These are phyloP conservation scores for Acanthamoeba healyi DNA, from an alignment of 208 protist species.

Conservation along the genomic window DNA sequence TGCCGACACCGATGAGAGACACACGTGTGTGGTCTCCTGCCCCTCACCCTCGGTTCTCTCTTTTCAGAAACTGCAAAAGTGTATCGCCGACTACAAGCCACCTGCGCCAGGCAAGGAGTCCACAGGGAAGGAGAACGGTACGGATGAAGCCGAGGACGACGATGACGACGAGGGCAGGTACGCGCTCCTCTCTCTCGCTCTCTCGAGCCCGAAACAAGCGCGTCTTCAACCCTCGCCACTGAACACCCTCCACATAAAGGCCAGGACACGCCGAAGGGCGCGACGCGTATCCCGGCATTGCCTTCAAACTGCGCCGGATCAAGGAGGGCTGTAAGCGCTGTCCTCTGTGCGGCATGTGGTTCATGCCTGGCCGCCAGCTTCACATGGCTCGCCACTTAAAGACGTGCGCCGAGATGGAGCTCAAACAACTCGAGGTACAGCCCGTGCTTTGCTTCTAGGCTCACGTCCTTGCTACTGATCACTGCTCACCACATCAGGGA, in stretches of 20 bases:
- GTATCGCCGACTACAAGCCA: slow-evolving; percentile 32
- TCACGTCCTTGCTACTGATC: too few species aligned
- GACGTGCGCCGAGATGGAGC: slow-evolving; percentile 30
- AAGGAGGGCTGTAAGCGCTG: slow-evolving; percentile 56
- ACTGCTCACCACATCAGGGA: too few species aligned
- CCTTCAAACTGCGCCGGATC: slow-evolving; percentile 20
- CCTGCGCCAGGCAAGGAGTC: background rate
- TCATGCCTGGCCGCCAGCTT: slow-evolving; percentile 25
- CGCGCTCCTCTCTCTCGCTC: too few species aligned
- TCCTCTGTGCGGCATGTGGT: slow-evolving; percentile 31
- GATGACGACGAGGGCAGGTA: slow-evolving; percentile 42
- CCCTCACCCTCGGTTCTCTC: background rate
- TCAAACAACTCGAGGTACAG: slow-evolving; percentile 44
- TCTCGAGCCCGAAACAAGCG: too few species aligned
- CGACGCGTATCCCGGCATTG: background rate
- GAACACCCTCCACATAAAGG: background rate
- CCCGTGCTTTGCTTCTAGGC: background rate
- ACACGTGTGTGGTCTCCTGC: too few species aligned
- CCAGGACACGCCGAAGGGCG: background rate
- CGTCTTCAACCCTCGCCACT: background rate
- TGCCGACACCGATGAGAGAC: too few species aligned
- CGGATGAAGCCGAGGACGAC: background rate
- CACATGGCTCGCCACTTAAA: slow-evolving; percentile 39
- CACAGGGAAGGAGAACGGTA: background rate
- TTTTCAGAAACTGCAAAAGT: background rate